These are phyloP conservation scores for Suhomyces panamericanus DNA, from an alignment of 1,139 yeast genomes.

Conservation along the genomic window DNA sequence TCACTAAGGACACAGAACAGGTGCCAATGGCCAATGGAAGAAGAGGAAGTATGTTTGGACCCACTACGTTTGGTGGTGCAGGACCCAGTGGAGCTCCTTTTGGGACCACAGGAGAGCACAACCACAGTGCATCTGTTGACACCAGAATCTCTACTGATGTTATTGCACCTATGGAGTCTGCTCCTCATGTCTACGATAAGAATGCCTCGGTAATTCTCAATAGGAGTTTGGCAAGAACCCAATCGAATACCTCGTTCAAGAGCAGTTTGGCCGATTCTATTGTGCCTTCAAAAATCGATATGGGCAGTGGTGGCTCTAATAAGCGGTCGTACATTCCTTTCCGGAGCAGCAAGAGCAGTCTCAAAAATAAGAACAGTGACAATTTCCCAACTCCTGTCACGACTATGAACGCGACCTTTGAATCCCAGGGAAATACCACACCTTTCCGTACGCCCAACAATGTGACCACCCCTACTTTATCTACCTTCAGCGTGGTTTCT, in stretches of 20 bases:
- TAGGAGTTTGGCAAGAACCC: slow-evolving; percentile 71
- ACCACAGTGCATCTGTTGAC: slow-evolving; percentile 52
- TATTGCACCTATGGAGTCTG: slow-evolving; percentile 60
- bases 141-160: slow-evolving; percentile 42
- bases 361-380: slow-evolving; percentile 18
- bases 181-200: slow-evolving; percentile 77
- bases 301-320: slow-evolving; percentile 18
- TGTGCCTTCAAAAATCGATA: slow-evolving; percentile 27
- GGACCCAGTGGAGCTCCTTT: background rate
- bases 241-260: slow-evolving; percentile 75
- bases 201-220: slow-evolving; percentile 75
- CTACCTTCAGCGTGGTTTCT: slow-evolving; percentile 4
- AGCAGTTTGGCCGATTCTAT: slow-evolving; percentile 68
- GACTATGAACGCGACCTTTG: slow-evolving; percentile 13
- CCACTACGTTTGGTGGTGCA: slow-evolving; percentile 2
- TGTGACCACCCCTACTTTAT: slow-evolving; percentile 8
- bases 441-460: slow-evolving; percentile 15
- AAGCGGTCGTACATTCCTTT: slow-evolving; percentile 49
- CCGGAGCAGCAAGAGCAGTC: slow-evolving; percentile 31
- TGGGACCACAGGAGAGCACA: slow-evolving; percentile 26
- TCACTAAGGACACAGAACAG: slow-evolving; percentile 63
- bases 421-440: slow-evolving; percentile 6
- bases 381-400: slow-evolving; percentile 24
- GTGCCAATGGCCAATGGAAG: slow-evolving; percentile 13
- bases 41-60: slow-evolving; percentile 11